Percentiles rank a stretch among this genome's conserved stretches.
Conservation (phyloP, 2,329 filamentous ascomycete genomes). For the Trichoderma hamatum region DNA sequence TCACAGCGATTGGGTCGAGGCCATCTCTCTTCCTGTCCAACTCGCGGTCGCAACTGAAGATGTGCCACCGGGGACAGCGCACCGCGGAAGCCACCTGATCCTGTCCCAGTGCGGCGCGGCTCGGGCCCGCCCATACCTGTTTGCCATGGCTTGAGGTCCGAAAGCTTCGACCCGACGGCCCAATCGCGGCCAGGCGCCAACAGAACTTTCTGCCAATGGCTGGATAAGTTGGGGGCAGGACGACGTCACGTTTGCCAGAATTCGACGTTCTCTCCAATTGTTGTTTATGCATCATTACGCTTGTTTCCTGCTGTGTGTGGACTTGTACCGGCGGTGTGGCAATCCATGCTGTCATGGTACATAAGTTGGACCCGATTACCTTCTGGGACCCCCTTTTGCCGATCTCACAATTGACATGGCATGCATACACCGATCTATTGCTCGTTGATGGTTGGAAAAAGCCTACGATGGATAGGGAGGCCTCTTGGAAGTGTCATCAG, state of each 20-base stretch:
- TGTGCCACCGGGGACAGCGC: background rate
- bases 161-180: background rate
- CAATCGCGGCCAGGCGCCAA: constrained; percentile 18
- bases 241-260: constrained; percentile 19
- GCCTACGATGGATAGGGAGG: background rate
- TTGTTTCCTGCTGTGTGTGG: background rate
- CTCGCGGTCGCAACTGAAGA: background rate
- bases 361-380: background rate
- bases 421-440: background rate
- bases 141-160: background rate
- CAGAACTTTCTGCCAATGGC: background rate
- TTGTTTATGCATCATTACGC: constrained; percentile 1
- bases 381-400: background rate
- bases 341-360: constrained; percentile 14
- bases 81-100: background rate
- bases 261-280: background rate
- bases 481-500: background rate
- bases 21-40: background rate
- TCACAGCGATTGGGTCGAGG: background rate
- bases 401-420: background rate
- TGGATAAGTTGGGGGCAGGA: background rate
- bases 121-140: constrained; percentile 5
- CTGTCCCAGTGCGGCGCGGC: constrained; percentile 9
- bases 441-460: background rate
- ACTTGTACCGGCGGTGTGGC: background rate